Evolutionary conservation across 2,329 filamentous ascomycete genomes (phyloP).

Genomic region (Blastomyces percursus): DNA sequence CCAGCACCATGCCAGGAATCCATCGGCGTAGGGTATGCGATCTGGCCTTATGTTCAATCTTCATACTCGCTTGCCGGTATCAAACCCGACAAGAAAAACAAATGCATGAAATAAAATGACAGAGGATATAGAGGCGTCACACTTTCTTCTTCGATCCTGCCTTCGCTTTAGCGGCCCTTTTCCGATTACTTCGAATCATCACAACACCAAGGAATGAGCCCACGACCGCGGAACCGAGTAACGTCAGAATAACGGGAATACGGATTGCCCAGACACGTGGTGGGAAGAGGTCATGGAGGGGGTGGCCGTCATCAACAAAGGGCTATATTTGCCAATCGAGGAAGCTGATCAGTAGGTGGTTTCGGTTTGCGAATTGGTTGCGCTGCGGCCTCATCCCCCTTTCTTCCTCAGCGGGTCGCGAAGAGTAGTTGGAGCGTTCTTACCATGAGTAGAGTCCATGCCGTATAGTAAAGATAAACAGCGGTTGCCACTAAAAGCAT

Average conservation of each 20-base stretch:
- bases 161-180: constrained; percentile 91
- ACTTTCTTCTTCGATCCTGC: constrained; percentile 91
- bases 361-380: background rate
- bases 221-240: constrained; percentile 84
- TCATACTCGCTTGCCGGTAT: background rate
- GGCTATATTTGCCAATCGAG: constrained; percentile 47
- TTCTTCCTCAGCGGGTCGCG: background rate
- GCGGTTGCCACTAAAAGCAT: constrained; percentile 64
- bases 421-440: constrained; percentile 11
- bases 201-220: constrained; percentile 92
- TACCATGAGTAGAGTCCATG: constrained; percentile 98
- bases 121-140: constrained; percentile 30
- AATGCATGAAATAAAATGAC: background rate
- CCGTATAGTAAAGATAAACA: constrained; percentile 83
- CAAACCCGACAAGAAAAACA: background rate
- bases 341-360: constrained; percentile 3
- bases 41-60: background rate
- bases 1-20: background rate
- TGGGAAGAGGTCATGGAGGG: constrained; percentile 88
- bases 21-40: background rate
- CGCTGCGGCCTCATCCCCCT: background rate
- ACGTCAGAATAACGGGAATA: constrained; percentile 90
- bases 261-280: constrained; percentile 98
- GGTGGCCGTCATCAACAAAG: constrained; percentile 91
- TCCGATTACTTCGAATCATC: constrained; percentile 97